Base-by-base conservation (phyloP, 306 rosid genomes). In the Dicorynia guianensis region DNA sequence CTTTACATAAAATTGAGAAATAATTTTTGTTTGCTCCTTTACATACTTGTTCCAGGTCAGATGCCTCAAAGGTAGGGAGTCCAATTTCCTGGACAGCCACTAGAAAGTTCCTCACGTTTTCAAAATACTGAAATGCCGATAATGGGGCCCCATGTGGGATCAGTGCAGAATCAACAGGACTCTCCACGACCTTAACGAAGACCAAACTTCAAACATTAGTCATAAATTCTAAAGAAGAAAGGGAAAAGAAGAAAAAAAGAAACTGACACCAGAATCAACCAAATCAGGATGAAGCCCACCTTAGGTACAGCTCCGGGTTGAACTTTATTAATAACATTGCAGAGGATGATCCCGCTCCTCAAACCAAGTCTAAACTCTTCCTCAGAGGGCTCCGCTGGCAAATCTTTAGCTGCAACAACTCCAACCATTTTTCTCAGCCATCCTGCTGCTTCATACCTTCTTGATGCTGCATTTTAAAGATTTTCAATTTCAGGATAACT, bases 341-440 rank as follows among this genome's bases (percentile, higher is more conserved):
- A 94, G 42, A 94, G 94, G 33, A 94, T 87, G 73, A 94, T 94
- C 74, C 98, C 98, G 79, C 97, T 94, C 66, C 96, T 87, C 82
- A 94, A 79, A 77, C 96, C 96, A 83, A 94, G 96, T 86, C 97
- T 90, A 63, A 94, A 88, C 81, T 90, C 98, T 80, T 94, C 97
- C 88, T 92, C 98, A 4, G 98, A 90, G 3, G 98, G 98, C 80
- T 94, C 96, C 20, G 97, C 98, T 0, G 98, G 98, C 69, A 94
- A 85, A 79, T 94, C 97, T 76, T 89, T 94, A 30, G 96, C 98
- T n/a, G 88, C 98, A 20, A 94, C 98, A 9, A 94, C 96, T 67
- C 98, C 98, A 30, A 90, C 84, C 97, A 83, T 87, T 92, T 90
- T 94, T 35, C 98, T 87, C 69, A 94, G 83, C 98, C 98, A 94